These are phyloP conservation scores for Bocquillonia castaneifolia DNA, from an alignment of 441 rosid species.

Conservation along the genomic window DNA sequence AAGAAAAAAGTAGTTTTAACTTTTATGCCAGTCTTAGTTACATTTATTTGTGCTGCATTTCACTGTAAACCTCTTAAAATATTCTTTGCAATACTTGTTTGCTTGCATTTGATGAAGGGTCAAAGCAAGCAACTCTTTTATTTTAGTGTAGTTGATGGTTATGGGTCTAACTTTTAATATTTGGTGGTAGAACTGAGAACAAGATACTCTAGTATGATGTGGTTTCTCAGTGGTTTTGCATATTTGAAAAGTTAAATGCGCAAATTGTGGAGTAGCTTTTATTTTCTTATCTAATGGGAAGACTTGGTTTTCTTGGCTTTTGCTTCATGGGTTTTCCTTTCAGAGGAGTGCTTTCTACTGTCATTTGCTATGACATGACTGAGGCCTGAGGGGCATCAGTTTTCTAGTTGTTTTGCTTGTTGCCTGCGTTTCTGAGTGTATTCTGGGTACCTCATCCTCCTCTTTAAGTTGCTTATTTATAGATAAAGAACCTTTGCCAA, in stretches of 20 bases:
- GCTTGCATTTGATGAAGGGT: background rate
- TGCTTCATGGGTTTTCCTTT: background rate
- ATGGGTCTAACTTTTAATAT: too few relatives aligned
- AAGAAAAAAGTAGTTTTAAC: background rate
- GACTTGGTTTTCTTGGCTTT: background rate
- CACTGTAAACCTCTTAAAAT: background rate
- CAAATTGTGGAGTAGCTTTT: background rate
- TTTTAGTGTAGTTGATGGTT: too few relatives aligned
- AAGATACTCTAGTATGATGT: too few relatives aligned
- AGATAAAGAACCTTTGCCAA: too few relatives aligned
- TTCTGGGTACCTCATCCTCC: too few relatives aligned
- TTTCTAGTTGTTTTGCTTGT: background rate
- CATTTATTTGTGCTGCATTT: background rate
- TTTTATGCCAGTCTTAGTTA: background rate
- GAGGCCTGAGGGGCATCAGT: too few relatives aligned
- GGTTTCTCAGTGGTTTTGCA: background rate
- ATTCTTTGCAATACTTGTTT: background rate
- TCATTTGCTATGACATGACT: background rate
- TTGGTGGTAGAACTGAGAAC: background rate
- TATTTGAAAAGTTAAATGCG: background rate
- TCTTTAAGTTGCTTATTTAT: too few relatives aligned
- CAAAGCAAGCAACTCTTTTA: background rate
- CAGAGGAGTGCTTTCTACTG: background rate
- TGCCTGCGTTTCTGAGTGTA: too few relatives aligned
- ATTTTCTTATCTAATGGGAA: conserved; percentile 1